Conservation (phyloP, 2,329 filamentous ascomycete genomes). For the Colletotrichum tamarilloi region DNA sequence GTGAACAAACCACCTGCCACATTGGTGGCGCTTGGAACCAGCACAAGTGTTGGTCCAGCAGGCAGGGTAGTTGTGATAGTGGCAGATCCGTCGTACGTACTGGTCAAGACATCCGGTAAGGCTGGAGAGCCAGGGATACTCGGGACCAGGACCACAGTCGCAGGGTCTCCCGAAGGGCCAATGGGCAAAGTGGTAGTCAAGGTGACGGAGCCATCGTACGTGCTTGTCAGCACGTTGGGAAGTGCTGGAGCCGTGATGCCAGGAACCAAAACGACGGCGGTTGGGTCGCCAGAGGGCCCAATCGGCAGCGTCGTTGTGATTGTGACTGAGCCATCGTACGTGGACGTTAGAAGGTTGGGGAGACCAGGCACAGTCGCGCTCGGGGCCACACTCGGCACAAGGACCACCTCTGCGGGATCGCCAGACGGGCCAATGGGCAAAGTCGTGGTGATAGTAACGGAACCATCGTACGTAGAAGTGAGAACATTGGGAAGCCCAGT, state of each 20-base stretch:
- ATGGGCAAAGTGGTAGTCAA: neutral
- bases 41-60: neutral
- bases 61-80: neutral
- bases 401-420: neutral
- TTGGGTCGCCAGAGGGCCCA: neutral
- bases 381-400: neutral
- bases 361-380: too few species aligned
- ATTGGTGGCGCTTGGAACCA: neutral
- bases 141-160: constrained; percentile 1
- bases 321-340: neutral
- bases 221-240: neutral
- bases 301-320: neutral
- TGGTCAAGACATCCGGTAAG: neutral
- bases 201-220: constrained; percentile 6
- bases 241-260: neutral
- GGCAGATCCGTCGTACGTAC: constrained; percentile 7
- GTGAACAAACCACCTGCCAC: neutral
- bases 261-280: neutral
- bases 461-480: neutral
- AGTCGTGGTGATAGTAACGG: neutral
- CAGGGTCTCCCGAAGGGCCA: neutral
- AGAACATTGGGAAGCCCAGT: neutral
- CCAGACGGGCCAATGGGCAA: neutral
- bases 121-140: neutral
- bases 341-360: neutral